Evolutionary conservation across 805 yeast species (phyloP).

Genomic region (Cyberlindnera maclurae): DNA sequence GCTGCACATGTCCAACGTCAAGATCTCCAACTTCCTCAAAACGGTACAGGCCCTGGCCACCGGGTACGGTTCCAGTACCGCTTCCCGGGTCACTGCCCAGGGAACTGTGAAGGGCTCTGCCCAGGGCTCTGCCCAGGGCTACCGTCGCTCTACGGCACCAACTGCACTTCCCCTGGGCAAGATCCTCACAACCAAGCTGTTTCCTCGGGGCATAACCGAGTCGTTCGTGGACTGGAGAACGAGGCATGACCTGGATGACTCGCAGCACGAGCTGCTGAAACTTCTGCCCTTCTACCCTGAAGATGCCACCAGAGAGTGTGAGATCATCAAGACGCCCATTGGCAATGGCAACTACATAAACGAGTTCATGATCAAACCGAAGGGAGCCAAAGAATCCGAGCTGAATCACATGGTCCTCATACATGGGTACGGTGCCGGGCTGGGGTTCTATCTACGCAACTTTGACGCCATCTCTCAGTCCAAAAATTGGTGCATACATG

Average conservation of each 20-base stretch:
- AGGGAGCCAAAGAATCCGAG: slow-evolving; percentile 21
- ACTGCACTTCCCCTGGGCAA: slow-evolving; percentile 56
- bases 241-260: slow-evolving; percentile 31
- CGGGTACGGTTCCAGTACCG: background rate
- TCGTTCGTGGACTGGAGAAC: slow-evolving; percentile 45
- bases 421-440: slow-evolving; percentile 95
- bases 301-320: slow-evolving; percentile 19
- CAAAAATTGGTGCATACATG: slow-evolving; percentile 65
- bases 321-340: slow-evolving; percentile 31
- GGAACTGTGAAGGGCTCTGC: background rate
- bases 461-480: slow-evolving; percentile 42
- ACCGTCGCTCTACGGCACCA: slow-evolving; percentile 56
- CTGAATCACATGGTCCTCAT: slow-evolving; percentile 58
- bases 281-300: slow-evolving; percentile 38
- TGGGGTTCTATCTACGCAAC: slow-evolving; percentile 78
- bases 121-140: slow-evolving; percentile 12
- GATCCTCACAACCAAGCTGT: slow-evolving; percentile 38
- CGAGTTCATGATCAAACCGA: slow-evolving; percentile 62
- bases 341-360: slow-evolving; percentile 55
- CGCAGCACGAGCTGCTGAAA: slow-evolving; percentile 41
- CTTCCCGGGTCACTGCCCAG: background rate
- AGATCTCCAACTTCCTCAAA: slow-evolving; percentile 1
- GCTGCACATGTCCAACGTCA: slow-evolving; percentile 2
- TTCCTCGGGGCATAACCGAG: slow-evolving; percentile 49
- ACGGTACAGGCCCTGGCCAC: slow-evolving; percentile 1